Evolutionary conservation across 2,329 filamentous ascomycete genomes (phyloP).

Genomic region (Fragosphaeria purpurea): DNA sequence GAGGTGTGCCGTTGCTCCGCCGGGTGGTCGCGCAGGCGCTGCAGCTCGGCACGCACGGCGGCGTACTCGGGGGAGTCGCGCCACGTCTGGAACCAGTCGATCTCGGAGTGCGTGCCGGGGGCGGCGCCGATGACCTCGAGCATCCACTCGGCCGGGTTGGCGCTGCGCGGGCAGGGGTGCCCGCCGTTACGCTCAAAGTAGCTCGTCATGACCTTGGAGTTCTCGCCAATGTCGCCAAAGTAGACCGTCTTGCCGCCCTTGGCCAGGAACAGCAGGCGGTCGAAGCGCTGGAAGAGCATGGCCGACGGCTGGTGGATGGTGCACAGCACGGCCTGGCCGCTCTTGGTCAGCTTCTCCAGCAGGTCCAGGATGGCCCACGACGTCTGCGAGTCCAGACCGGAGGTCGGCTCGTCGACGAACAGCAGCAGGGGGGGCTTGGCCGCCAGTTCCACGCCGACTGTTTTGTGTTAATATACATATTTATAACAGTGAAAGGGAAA

Average conservation of each 20-base stretch:
- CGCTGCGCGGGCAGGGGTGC: constrained; percentile 51
- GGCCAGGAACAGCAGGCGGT: constrained; percentile 69
- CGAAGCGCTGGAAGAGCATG: constrained; percentile 87
- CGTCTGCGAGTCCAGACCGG: constrained; percentile 85
- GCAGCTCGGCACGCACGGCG: constrained; percentile 46
- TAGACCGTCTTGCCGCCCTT: constrained; percentile 71
- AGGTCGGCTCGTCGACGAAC: constrained; percentile 92
- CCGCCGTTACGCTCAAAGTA: constrained; percentile 72
- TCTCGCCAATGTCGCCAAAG: constrained; percentile 62
- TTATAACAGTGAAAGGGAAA: constrained; percentile 23
- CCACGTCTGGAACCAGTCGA: constrained; percentile 58
- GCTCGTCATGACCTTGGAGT: constrained; percentile 55
- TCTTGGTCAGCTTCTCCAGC: constrained; percentile 79
- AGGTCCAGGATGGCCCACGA: constrained; percentile 87
- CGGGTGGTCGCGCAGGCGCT: constrained; percentile 43
- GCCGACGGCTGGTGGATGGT: constrained; percentile 97
- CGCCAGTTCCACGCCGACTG: constrained; percentile 72
- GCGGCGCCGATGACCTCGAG: constrained; percentile 52
- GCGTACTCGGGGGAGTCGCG: constrained; percentile 46
- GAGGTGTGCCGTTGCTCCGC: constrained; percentile 22
- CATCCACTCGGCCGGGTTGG: constrained; percentile 82
- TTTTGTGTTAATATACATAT: constrained; percentile 24
- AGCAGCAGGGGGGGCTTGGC: constrained; percentile 83
- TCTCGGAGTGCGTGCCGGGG: constrained; percentile 50
- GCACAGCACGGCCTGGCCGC: constrained; percentile 87